phyloP scores from a whole-genome alignment of 164 flowering plant genomes.

The Pachysandra terminalis region DNA sequence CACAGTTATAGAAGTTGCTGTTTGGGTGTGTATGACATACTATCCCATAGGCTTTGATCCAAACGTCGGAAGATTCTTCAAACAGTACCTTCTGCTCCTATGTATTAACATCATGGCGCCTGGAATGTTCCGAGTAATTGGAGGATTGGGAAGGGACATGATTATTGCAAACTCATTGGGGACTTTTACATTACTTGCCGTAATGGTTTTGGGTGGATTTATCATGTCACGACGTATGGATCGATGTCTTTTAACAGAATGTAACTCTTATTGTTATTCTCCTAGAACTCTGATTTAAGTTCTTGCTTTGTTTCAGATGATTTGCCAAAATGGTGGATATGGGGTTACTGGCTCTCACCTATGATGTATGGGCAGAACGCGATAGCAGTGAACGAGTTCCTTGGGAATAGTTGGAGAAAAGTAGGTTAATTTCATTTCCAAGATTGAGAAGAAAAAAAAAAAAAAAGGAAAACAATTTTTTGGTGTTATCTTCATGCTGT shows the following conservation, averaged over 20 bases:
- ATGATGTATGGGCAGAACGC: constrained; percentile 46
- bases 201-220: constrained; percentile 44
- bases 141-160: constrained; percentile 42
- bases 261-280: too few species aligned
- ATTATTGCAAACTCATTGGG: constrained; percentile 49
- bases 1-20: constrained; percentile 34
- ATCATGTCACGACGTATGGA: constrained; percentile 38
- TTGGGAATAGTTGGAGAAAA: constrained; percentile 37
- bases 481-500: background rate
- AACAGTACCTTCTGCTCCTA: constrained; percentile 39
- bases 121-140: constrained; percentile 38
- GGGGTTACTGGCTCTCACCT: constrained; percentile 50
- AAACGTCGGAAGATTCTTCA: constrained; percentile 38
- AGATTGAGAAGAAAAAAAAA: too few species aligned
- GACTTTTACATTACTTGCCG: constrained; percentile 29
- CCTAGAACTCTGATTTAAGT: background rate
- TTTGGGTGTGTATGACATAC: constrained; percentile 44
- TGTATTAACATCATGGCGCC: constrained; percentile 41
- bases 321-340: constrained; percentile 46
- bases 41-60: constrained; percentile 57
- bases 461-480: too few species aligned
- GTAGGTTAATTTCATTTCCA: constrained; percentile 25
- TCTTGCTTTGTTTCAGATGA: constrained; percentile 18
- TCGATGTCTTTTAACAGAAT: background rate
- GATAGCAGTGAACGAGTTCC: constrained; percentile 37